A percentile compares a stretch with the other conserved stretches of the same genome.
phyloP scores from a whole-genome alignment of 805 yeast species.

The Cyberlindnera amylophila region DNA sequence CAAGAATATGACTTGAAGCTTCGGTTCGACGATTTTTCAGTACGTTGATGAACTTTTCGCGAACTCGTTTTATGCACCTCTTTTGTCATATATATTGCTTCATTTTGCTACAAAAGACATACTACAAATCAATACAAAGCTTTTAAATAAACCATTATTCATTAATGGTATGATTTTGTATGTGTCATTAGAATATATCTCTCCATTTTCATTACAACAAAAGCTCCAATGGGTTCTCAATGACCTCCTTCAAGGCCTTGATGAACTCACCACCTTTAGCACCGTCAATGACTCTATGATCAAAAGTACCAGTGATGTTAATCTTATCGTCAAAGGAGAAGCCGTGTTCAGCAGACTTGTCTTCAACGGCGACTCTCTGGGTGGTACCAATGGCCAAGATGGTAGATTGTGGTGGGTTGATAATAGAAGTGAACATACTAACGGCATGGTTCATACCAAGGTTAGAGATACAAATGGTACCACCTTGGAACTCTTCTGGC shows the following conservation, averaged over 20 bases:
- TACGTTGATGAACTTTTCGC: no score
- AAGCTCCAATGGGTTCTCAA: slow-evolving; percentile 95
- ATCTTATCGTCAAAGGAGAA: slow-evolving; percentile 89
- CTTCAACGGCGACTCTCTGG: slow-evolving; percentile 90
- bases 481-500: slow-evolving; percentile 99
- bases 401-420: slow-evolving; percentile 96
- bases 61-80: no score
- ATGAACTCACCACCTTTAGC: slow-evolving; percentile 97
- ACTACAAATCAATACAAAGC: no score
- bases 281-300: slow-evolving; percentile 97
- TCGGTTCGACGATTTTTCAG: no score
- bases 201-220: slow-evolving; percentile 50
- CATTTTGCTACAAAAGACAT: no score
- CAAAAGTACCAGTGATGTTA: slow-evolving; percentile 93
- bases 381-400: slow-evolving; percentile 93
- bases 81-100: no score
- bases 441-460: slow-evolving; percentile 98
- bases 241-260: slow-evolving; percentile 82
- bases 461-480: slow-evolving; percentile 97
- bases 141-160: no score
- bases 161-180: no score
- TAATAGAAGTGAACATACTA: slow-evolving; percentile 86
- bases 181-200: no score
- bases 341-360: slow-evolving; percentile 85
- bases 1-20: no score